Percentiles rank a stretch among this genome's conserved stretches.
These are phyloP conservation scores for Epichloe elymi DNA, from an alignment of 2,329 filamentous ascomycete species.

Conservation along the genomic window DNA sequence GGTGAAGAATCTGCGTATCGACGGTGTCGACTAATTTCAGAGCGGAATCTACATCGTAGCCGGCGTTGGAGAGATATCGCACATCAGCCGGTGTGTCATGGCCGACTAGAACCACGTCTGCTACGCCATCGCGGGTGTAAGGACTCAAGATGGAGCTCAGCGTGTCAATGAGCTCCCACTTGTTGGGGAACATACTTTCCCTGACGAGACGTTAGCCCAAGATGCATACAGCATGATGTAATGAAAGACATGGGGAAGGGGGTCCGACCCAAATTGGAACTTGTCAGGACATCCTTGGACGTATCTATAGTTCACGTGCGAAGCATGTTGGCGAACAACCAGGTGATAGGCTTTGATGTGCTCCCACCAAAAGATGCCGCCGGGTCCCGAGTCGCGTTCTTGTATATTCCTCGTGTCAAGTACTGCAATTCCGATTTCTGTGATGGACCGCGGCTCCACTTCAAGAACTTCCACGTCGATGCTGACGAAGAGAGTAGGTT, in stretches of 20 bases:
- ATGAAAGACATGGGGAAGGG: background rate
- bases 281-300: slow-evolving; percentile 59
- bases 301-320: slow-evolving; percentile 53
- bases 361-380: slow-evolving; percentile 52
- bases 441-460: slow-evolving; percentile 48
- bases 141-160: slow-evolving; percentile 25
- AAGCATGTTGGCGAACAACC: slow-evolving; percentile 54
- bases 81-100: slow-evolving; percentile 61
- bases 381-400: slow-evolving; percentile 42
- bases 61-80: slow-evolving; percentile 49
- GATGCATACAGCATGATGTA: background rate
- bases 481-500: slow-evolving; percentile 48
- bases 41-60: slow-evolving; percentile 43
- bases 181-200: slow-evolving; percentile 26
- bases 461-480: slow-evolving; percentile 82
- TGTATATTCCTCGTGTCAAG: slow-evolving; percentile 54
- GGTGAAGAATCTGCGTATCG: slow-evolving; percentile 64
- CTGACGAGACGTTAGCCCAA: slow-evolving; percentile 16
- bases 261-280: slow-evolving; percentile 60
- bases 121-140: slow-evolving; percentile 14
- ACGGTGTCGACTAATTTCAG: slow-evolving; percentile 45
- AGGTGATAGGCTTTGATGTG: slow-evolving; percentile 62
- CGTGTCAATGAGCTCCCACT: slow-evolving; percentile 18
- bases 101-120: slow-evolving; percentile 62
- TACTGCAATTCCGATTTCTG: slow-evolving; percentile 74